phyloP scores from a whole-genome alignment of 495 filamentous ascomycete species.

The Chaetomium tenue region DNA sequence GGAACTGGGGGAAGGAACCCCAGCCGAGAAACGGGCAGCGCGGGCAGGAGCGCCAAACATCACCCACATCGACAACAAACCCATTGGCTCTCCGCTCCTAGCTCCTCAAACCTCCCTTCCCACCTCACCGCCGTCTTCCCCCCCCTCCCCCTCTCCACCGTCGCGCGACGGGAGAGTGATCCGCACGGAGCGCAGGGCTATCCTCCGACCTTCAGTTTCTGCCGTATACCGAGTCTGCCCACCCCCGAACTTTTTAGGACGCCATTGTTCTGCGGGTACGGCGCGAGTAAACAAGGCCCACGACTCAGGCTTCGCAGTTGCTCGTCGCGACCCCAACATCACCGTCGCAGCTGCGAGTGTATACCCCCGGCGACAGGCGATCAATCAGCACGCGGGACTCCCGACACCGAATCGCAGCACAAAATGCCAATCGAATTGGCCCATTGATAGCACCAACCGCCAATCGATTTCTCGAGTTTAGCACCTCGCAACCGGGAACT shows the following conservation, averaged over 20 bases:
- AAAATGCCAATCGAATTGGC: conserved; percentile 26
- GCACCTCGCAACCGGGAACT: conserved; percentile 21
- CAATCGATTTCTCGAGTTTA: conserved; percentile 14
- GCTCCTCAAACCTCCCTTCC: conserved; percentile 15
- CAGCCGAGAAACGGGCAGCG: not conserved
- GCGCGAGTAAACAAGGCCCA: conserved; percentile 31
- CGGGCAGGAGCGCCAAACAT: conserved; percentile 2
- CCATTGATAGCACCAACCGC: conserved; percentile 22
- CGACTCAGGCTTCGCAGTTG: not conserved
- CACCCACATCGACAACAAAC: conserved; percentile 15
- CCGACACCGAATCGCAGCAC: conserved; percentile 13
- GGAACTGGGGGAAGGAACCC: conserved; percentile 6
- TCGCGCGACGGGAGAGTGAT: conserved; percentile 15
- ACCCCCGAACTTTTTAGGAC: conserved; percentile 6
- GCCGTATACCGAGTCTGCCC: conserved; percentile 17
- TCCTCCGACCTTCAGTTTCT: conserved; percentile 7
- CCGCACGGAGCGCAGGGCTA: conserved; percentile 10
- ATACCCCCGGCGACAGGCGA: conserved; percentile 9
- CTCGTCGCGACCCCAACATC: conserved; percentile 16
- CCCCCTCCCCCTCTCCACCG: conserved; percentile 5
- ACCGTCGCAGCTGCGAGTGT: conserved; percentile 12
- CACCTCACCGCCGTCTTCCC: conserved; percentile 19
- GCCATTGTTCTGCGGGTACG: conserved; percentile 31
- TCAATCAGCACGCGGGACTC: conserved; percentile 13
- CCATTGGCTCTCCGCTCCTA: conserved; percentile 16